Evolutionary conservation across 768 basidiomycete genomes (phyloP), one percentile per base, ranked within the genome.

Genomic region (Boletus sensibilis): DNA sequence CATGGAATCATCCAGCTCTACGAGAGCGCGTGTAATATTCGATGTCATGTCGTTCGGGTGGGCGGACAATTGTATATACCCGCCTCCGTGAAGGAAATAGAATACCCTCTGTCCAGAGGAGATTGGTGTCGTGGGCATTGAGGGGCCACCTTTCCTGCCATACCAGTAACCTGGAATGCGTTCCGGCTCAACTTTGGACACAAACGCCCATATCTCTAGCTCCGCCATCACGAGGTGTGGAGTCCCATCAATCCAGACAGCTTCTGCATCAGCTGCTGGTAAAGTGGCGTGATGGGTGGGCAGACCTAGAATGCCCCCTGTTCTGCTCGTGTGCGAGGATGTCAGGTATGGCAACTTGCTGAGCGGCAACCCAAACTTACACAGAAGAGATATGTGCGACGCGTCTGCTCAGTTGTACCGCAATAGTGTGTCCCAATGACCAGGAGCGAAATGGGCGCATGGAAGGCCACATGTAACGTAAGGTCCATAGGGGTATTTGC

Each of bases 61-160:
- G 2, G 83, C 86, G 10, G 83, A 82, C 7, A 81, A 64, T 20
- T 74, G 72, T 29, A 75, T 69, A 60, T 82, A 87, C 1, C 75
- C 85, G 7, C 86, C 86, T 20, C 86, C 86, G 57, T 88, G 87
- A n/a, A 89, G 68, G 45, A 73, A 72, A 63, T 82, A 82, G n/a
- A 85, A 65, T 5, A 86, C 77, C 58, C 82, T 84, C 68, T 85
- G 83, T 21, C 79, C 81, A 1, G 75, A 74, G 44, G 64, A 68
- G 5, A 81, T 77, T 1, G 75, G 57, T 23, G 49, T 40, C 4
- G 55, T 73, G 68, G 37, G 74, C 77, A 45, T 75, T 59, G 25
- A 68, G 55, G 46, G 75, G 4, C 65, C 59, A 2, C 75, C 77
- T 29, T 71, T 68, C 63, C 78, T 80, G 67, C 79, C 75, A 21